Evolutionary conservation across 2,329 filamentous ascomycete species (phyloP), one percentile per base, ranked within the genome.

Genomic region (Lasiodiplodia citricola): DNA sequence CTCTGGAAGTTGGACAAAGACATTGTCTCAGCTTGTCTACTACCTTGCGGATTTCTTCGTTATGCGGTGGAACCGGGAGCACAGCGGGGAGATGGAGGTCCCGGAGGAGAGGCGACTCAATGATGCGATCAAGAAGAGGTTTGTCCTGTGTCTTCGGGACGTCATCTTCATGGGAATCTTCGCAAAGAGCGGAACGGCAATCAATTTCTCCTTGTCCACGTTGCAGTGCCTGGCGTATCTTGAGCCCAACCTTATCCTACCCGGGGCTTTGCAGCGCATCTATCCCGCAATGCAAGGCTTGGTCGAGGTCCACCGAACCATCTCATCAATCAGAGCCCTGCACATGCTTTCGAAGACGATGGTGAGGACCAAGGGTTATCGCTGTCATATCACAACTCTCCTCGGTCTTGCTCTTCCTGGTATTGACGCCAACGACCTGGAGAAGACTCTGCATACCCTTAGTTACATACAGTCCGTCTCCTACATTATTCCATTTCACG

Each of bases 101-200:
- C 94, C 95, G 0, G 82, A 87, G 50, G 93, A 94, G 63, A 89
- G 96, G 66, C 91, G 85, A 73, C 90, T 99, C 72, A 96, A 90
- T 70, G 87, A 89, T 38, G 89, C 88, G n/a, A 80, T 99, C 72
- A 97, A 94, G 83, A 89, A 86, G 75, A 91, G 96, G 56, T 98
- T 99, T 77, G 96, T 99, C 37, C 83, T 94, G 47, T 92, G 93
- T 71, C 83, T 99, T 71, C 91, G 91, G 72, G 96, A 99, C 72
- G 95, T 97, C 58, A 93, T 94, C 4, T 99, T 97, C 79, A 97
- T 99, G 94, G 96, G 96, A 35, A 91, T 99, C 62, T 99, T 97
- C 79, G 92, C 94, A 66, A 99, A 99, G 85, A 97, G 94, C 79
- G 91, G 90, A 68, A 94, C 94, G 62, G 91, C 96, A 3, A 94